Base-by-base conservation (phyloP, 768 basidiomycete genomes). In the Panaeolus papilionaceus region DNA sequence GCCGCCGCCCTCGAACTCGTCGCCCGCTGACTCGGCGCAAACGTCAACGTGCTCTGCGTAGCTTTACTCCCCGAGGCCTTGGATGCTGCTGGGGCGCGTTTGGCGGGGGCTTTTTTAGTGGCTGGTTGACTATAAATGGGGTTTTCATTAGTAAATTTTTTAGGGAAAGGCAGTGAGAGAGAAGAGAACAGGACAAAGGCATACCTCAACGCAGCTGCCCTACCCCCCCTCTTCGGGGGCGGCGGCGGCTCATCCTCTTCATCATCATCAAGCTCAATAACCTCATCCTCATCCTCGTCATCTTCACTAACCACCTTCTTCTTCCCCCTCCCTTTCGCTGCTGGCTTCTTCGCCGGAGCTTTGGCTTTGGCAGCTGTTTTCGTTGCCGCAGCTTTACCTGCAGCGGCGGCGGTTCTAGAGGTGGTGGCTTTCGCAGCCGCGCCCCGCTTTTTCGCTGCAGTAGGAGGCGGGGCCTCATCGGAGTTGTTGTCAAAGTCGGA, bases 1-100 rank as follows among this genome's bases (percentile, higher is more conserved):
- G 93, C 92, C 14, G 93, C 92, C 0, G 90, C 84, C 64, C 92
- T 78, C 1, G 81, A 87, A 16, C 88, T 85, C 12, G 54, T 23
- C 28, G 11, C 54, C 39, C 89, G 80, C 7, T 85, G 85, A 23
- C 80, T 82, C 10, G 92, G 88, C 0, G 88, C 85, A 69, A 93
- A 93, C 40, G 79, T 85, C 64, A 93, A 76, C 49, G 88, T 90
- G 1, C 83, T 67, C 75, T 92, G 90, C 39, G 45, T 78, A 2
- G 86, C 79, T 73, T 88, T 92, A 2, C 78, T 87, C 90, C 69
- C 77, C 47, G 67, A 49, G 42, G 83, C 79, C 67, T 81, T 85
- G 72, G 83, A 85, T 4, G 78, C 42, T 14, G 79, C 73, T 9
- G 80, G 72, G 79, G 82, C 71, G 20, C 71, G 66, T 65, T 70